Percentiles rank a stretch among this genome's conserved stretches.
phyloP scores from a whole-genome alignment of 768 basidiomycete genomes.

The Termitomyces sp. region DNA sequence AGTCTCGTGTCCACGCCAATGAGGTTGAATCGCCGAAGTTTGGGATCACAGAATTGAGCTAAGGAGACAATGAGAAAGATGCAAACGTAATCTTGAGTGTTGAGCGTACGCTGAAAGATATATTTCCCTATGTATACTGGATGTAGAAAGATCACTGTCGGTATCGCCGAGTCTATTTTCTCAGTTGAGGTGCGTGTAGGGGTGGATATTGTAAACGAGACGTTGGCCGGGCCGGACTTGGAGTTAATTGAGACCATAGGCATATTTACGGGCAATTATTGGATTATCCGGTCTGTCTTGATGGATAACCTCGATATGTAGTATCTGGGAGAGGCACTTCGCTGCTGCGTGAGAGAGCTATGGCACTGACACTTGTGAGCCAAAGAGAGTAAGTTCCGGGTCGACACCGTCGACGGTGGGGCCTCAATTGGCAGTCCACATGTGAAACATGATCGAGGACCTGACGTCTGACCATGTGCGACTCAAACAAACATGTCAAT shows the following conservation, averaged over 20 bases:
- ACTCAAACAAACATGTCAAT: background rate
- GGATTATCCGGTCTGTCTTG: background rate
- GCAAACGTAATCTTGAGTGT: background rate
- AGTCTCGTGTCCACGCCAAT: constrained; percentile 26
- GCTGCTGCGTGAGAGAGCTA: background rate
- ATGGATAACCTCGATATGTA: background rate
- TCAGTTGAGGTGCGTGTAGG: constrained; percentile 23
- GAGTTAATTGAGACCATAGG: constrained; percentile 24
- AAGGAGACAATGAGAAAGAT: background rate
- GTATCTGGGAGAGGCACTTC: background rate
- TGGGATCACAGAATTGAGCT: constrained; percentile 12
- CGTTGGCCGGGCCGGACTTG: constrained; percentile 20
- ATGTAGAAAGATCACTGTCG: constrained; percentile 31
- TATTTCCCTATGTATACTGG: constrained; percentile 26
- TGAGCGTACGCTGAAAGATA: constrained; percentile 26
- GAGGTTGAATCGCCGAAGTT: constrained; percentile 32
- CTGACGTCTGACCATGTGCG: background rate
- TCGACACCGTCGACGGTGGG: background rate
- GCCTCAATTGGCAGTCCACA: background rate
- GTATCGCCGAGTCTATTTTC: constrained; percentile 22
- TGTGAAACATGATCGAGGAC: background rate
- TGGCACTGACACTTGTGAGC: background rate
- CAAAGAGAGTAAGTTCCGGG: background rate
- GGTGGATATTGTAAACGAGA: constrained; percentile 32
- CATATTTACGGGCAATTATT: constrained; percentile 15